Base-by-base conservation (phyloP, 2,329 filamentous ascomycete species). In the Calcarisporium arbuscula region DNA sequence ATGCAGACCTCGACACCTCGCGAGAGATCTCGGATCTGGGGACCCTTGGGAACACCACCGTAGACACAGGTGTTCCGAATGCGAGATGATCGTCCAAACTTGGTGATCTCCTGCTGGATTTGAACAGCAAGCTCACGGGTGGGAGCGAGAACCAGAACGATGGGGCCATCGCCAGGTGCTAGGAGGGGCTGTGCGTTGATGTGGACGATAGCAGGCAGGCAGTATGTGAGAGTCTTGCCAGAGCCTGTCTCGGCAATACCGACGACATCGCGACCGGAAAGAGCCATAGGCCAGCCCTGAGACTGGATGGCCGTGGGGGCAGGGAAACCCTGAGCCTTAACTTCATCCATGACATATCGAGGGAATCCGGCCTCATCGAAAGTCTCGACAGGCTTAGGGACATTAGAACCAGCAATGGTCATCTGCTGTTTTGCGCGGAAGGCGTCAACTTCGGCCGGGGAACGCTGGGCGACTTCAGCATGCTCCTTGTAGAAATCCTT, bases 401-500 rank as follows among this genome's bases (percentile, higher is more conserved):
- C 80, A 47, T 92, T 76, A 42, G 48, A 67, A 43, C 92, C 92
- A 51, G 82, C 72, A 36, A 96, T 73, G 29, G 87, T 76, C 63
- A 98, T 95, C 54, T 86, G 73, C 54, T 92, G 80, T 56, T 86
- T 78, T 56, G 77, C 79, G 57, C 92, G 85, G 73, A 95, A 98
- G 36, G 80, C 84, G 19, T 89, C 83, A 38, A 98, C 84, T 44
- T 96, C 90, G 37, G 77, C 76, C 27, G 76, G 60, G 10, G 86
- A 80, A 54, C 92, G 85, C 52, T 64, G 70, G 42, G 79, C 65
- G 41, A 98, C 90, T 40, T 78, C 77, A 20, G 82, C 74, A 57
- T 92, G 81, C 67, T 96, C 92, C 71, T 96, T 95, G 77, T 98
- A 98, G 70, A 98, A 98, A 8, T 85, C 89, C 68, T 98, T 98